Percentiles rank a stretch among this genome's conserved stretches.
Conservation (phyloP, 2,329 filamentous ascomycete species). For the Pseudodiploospora longispora region DNA sequence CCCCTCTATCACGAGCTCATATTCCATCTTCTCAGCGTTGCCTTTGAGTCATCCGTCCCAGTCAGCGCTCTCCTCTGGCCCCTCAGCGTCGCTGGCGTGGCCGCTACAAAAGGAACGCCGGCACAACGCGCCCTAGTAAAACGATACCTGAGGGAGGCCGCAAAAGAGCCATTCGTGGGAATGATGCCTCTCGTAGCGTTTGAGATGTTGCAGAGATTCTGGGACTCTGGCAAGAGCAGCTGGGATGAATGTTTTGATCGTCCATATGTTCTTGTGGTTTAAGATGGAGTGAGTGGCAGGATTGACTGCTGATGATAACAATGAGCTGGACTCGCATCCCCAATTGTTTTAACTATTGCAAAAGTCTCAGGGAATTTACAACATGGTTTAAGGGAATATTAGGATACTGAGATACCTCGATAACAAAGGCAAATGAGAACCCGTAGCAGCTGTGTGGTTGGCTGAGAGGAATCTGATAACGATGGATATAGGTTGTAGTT, state of each 20-base stretch:
- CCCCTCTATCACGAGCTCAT: neutral
- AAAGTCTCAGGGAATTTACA: no score
- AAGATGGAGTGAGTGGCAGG: no score
- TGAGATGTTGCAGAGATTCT: conserved; percentile 6
- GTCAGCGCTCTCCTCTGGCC: conserved; percentile 6
- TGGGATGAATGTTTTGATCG: conserved; percentile 9
- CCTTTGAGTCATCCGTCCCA: neutral
- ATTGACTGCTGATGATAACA: no score
- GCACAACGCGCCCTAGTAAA: conserved; percentile 1
- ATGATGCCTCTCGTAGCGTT: neutral
- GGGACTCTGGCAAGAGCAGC: conserved; percentile 4
- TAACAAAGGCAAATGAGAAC: no score
- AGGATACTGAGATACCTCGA: no score
- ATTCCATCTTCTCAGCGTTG: conserved; percentile 3
- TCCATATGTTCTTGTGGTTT: neutral
- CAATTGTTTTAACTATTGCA: no score
- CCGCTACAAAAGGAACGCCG: neutral
- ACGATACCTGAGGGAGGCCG: conserved; percentile 2
- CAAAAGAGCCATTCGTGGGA: conserved; percentile 3
- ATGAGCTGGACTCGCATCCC: no score
- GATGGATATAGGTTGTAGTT: no score
- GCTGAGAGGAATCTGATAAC: no score
- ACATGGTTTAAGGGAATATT: no score
- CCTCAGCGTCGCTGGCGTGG: conserved; percentile 5
- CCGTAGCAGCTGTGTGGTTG: no score